Percentiles rank a stretch among this genome's conserved stretches.
Conservation (phyloP, 345 rosid genomes). For the Fremontodendron californicum region DNA sequence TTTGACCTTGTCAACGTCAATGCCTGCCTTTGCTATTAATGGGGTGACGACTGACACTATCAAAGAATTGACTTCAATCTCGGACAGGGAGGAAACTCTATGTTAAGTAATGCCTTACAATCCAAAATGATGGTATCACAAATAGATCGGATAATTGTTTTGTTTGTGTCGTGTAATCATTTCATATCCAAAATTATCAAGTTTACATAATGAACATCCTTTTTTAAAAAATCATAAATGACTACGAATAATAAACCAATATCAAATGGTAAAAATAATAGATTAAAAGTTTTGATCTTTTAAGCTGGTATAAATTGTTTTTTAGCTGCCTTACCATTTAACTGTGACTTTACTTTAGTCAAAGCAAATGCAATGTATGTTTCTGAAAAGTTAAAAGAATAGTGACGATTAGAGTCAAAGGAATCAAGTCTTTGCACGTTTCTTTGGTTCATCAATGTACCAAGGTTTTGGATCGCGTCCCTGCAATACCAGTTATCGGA, state of each 20-base stretch:
- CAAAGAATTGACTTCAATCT: background rate
- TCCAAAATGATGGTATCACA: background rate
- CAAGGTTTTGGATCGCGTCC: background rate
- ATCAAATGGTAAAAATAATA: background rate
- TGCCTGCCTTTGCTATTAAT: background rate
- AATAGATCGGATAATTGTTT: too few species aligned
- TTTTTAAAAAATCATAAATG: too few species aligned
- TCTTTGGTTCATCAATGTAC: background rate
- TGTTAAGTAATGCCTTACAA: background rate
- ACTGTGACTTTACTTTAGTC: background rate
- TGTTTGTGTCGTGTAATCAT: too few species aligned
- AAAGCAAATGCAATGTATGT: background rate
- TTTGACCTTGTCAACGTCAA: conserved; percentile 26
- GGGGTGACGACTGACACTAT: background rate
- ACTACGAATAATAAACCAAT: background rate
- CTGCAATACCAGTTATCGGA: background rate
- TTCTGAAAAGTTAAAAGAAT: background rate
- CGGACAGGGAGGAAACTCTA: background rate
- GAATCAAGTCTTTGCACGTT: background rate
- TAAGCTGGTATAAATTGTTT: background rate
- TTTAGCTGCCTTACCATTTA: background rate
- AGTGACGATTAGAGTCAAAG: background rate
- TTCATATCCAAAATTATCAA: too few species aligned
- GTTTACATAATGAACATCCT: too few species aligned
- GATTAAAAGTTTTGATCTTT: background rate